A percentile compares a stretch with the other conserved stretches of the same genome.
These are phyloP conservation scores for Halophytophthora batemanensis DNA, from an alignment of 352 stramenopile genomes.

Conservation along the genomic window DNA sequence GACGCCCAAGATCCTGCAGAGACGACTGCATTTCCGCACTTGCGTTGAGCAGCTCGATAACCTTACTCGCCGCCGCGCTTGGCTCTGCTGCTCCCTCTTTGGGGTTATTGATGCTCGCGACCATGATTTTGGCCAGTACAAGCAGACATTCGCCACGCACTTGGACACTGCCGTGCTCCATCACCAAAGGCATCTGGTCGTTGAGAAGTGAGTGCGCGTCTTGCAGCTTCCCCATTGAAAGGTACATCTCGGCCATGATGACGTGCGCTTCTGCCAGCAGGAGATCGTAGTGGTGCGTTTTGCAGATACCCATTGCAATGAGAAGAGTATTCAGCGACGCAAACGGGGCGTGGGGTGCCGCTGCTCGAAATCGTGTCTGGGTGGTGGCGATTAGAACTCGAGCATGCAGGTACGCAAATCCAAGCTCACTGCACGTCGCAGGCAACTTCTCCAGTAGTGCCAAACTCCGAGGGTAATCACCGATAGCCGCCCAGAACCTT, in stretches of 20 bases:
- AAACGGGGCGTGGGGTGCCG: constrained; percentile 44
- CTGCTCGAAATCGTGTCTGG: constrained; percentile 32
- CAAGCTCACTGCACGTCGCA: constrained; percentile 36
- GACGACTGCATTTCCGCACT: constrained; percentile 31
- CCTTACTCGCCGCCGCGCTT: constrained; percentile 6
- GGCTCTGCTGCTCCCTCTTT: constrained; percentile 16
- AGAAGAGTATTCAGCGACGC: constrained; percentile 41
- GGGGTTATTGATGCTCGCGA: constrained; percentile 30
- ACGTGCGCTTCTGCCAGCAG: constrained; percentile 58
- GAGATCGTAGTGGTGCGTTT: constrained; percentile 50
- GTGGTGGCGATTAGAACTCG: constrained; percentile 49
- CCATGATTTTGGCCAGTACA: constrained; percentile 47
- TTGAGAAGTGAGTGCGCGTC: constrained; percentile 47
- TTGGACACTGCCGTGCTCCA: constrained; percentile 57
- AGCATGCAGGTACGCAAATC: constrained; percentile 42
- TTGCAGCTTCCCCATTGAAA: constrained; percentile 50
- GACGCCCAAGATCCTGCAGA: constrained; percentile 29
- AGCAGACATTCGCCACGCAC: constrained; percentile 56
- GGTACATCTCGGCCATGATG: constrained; percentile 56
- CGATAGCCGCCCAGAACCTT: constrained; percentile 22
- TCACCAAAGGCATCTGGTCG: constrained; percentile 62
- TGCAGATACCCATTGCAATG: constrained; percentile 45
- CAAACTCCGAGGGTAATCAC: constrained; percentile 40
- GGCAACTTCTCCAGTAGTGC: constrained; percentile 36
- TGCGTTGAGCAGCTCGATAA: constrained; percentile 23